Evolutionary conservation across 148 eudicot genomes (phyloP).

Genomic region (Silene conica): DNA sequence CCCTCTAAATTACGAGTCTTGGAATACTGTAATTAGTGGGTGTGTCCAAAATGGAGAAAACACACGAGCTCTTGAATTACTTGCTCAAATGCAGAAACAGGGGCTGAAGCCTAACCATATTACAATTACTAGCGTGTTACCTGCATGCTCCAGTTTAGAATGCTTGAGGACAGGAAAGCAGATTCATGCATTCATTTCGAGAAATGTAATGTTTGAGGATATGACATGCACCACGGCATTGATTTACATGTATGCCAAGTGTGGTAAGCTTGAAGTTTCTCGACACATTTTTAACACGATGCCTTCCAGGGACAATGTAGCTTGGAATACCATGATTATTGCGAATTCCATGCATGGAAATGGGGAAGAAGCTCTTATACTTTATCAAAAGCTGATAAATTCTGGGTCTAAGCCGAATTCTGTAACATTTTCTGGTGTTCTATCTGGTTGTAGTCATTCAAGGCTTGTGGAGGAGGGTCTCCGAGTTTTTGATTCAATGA

Average conservation of each 20-base stretch:
- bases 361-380: conserved; percentile 53
- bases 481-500: conserved; percentile 55
- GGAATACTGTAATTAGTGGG: conserved; percentile 79
- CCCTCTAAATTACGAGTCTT: conserved; percentile 48
- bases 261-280: conserved; percentile 60
- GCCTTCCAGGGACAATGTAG: conserved; percentile 50
- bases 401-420: conserved; percentile 55
- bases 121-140: conserved; percentile 57
- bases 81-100: conserved; percentile 47
- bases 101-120: conserved; percentile 64
- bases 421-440: conserved; percentile 64
- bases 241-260: conserved; percentile 67
- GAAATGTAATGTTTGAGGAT: conserved; percentile 48
- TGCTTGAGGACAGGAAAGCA: conserved; percentile 65
- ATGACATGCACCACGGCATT: conserved; percentile 56
- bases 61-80: conserved; percentile 46
- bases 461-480: conserved; percentile 65
- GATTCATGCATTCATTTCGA: conserved; percentile 53
- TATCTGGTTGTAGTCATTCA: conserved; percentile 80
- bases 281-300: conserved; percentile 43
- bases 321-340: conserved; percentile 80
- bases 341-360: conserved; percentile 71
- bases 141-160: conserved; percentile 59
- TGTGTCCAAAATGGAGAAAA: conserved; percentile 53
- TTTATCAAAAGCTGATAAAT: conserved; percentile 49